A percentile compares a stretch with the other conserved stretches of the same genome.
Evolutionary conservation across 1,284 basidiomycete species (phyloP).

Genomic region (Inonotus hispidus): DNA sequence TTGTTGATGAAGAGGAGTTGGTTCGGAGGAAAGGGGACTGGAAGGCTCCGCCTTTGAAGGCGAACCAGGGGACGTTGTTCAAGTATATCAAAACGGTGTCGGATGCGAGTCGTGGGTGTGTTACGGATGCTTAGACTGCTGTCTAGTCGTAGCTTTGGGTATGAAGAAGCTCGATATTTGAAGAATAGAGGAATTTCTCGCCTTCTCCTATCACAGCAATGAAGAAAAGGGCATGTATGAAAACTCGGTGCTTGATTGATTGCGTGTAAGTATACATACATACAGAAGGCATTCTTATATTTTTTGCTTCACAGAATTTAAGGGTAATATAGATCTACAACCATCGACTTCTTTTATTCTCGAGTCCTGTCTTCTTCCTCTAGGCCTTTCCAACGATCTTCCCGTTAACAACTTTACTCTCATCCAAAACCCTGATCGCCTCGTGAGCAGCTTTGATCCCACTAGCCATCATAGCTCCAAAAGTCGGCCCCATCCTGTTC

Average conservation of each 20-base stretch:
- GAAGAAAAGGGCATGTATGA: neutral
- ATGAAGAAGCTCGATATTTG: neutral
- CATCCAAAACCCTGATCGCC: constrained; percentile 60
- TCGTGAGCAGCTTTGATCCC: constrained; percentile 77
- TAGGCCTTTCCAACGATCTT: constrained; percentile 47
- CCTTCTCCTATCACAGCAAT: no score
- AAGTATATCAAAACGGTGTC: constrained; percentile 84
- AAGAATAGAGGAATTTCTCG: neutral
- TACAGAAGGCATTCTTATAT: neutral
- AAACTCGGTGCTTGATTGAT: neutral
- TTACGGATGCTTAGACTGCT: constrained; percentile 61
- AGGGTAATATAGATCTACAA: neutral
- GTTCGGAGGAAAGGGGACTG: constrained; percentile 61
- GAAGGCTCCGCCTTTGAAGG: constrained; percentile 83
- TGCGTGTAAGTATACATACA: neutral
- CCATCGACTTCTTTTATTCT: neutral
- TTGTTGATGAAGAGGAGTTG: constrained; percentile 68
- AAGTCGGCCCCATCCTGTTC: constrained; percentile 78
- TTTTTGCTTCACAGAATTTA: neutral
- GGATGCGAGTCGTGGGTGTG: constrained; percentile 85
- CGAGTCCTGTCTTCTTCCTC: neutral
- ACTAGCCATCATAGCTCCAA: constrained; percentile 78
- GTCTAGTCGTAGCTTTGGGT: neutral
- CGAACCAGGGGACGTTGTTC: constrained; percentile 76
- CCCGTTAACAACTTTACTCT: constrained; percentile 56